A percentile compares a stretch with the other conserved stretches of the same genome.
These are phyloP conservation scores for Vararia minispora DNA, from an alignment of 768 basidiomycete genomes.

Conservation along the genomic window DNA sequence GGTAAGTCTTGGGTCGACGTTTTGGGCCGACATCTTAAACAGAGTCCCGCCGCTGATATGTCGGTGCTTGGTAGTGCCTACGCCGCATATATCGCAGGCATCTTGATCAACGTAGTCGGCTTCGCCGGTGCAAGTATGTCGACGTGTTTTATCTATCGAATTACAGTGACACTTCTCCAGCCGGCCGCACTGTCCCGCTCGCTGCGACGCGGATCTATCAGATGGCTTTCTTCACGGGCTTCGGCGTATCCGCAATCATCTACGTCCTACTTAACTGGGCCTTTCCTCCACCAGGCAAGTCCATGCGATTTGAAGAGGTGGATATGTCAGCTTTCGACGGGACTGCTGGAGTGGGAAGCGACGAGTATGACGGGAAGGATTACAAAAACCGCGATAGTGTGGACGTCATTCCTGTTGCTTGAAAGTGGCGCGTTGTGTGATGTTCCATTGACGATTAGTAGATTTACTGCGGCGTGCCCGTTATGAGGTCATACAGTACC, in stretches of 20 bases:
- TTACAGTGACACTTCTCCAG: conserved; percentile 17
- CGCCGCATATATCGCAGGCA: conserved; percentile 57
- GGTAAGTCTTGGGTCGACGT: conserved; percentile 23
- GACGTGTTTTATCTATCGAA: not conserved
- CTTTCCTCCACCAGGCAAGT: conserved; percentile 47
- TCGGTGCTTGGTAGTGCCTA: conserved; percentile 34
- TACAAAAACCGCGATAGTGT: no score
- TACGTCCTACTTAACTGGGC: conserved; percentile 50
- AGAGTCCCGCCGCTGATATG: not conserved
- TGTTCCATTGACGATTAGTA: no score
- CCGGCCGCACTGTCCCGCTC: conserved; percentile 49
- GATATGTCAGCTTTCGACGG: conserved; percentile 47
- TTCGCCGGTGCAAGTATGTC: conserved; percentile 64
- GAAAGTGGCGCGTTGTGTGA: no score
- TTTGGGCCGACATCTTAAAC: not conserved
- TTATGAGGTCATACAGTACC: no score
- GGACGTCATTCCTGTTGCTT: no score
- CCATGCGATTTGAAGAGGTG: conserved; percentile 39
- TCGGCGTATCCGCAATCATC: conserved; percentile 52
- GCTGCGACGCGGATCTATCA: conserved; percentile 65
- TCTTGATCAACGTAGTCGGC: conserved; percentile 74
- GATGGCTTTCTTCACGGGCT: conserved; percentile 80
- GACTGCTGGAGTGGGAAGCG: no score
- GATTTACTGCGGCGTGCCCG: no score
- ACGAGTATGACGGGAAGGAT: no score